phyloP scores from a whole-genome alignment of 2,329 filamentous ascomycete genomes.

The Aurifilum marmelostoma region DNA sequence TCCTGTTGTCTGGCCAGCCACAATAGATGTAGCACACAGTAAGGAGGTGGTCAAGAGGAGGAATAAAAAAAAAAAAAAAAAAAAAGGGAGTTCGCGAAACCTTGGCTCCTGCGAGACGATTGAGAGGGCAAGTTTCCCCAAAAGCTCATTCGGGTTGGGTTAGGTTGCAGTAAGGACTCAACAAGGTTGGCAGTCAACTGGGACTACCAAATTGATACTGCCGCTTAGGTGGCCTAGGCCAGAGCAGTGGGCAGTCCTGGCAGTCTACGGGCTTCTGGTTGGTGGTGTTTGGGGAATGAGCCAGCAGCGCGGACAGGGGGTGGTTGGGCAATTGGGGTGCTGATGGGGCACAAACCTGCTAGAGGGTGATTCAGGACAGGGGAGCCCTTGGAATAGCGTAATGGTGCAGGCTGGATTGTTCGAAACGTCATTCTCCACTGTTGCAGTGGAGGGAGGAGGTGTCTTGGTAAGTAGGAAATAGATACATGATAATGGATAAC shows the following conservation, averaged over 20 bases:
- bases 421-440: slow-evolving; percentile 11
- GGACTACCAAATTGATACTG: not conserved
- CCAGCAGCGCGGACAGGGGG: not conserved
- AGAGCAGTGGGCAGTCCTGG: not conserved
- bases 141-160: not conserved
- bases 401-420: slow-evolving; percentile 9
- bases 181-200: not conserved
- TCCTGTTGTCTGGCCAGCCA: slow-evolving; percentile 18
- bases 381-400: slow-evolving; percentile 11
- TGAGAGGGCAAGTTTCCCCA: not conserved
- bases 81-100: not conserved
- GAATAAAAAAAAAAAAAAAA: too few species aligned
- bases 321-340: not conserved
- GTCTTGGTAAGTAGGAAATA: not conserved
- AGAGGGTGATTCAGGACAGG: slow-evolving; percentile 1
- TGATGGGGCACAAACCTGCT: slow-evolving; percentile 9
- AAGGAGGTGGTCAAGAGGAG: not conserved
- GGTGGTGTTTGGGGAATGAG: not conserved
- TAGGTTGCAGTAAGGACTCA: not conserved
- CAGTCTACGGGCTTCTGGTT: not conserved
- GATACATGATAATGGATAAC: not conserved
- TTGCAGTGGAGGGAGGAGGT: not conserved
- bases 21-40: not conserved
- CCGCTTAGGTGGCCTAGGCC: not conserved
- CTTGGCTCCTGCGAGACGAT: not conserved